Evolutionary conservation across 2,329 filamentous ascomycete genomes (phyloP), one percentile per base, ranked within the genome.

Genomic region (Bipolaris victoriae): DNA sequence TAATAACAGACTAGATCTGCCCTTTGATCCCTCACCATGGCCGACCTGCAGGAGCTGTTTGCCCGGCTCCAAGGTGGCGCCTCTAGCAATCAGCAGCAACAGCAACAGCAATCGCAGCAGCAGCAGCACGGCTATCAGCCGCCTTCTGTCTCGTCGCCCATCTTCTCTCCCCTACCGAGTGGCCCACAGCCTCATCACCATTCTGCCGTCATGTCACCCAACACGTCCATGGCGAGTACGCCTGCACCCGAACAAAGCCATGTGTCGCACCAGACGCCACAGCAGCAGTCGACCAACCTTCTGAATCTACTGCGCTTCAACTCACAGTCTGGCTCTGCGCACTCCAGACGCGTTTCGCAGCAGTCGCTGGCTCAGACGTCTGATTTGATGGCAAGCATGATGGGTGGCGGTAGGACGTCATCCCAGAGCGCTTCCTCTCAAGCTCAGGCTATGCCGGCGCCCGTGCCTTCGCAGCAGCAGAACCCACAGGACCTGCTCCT

Each of bases 401-500:
- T 84, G 71, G 78, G 45, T 36, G 45, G 79, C 43, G 82, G 81
- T 63, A 76, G 80, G 36, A 66, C 74, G 10, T 58, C 61, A 22
- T 65, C 69, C 10, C 73, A 77, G 41, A 69, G 75, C 29, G 73
- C 68, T 29, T 64, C 72, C 31, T 57, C 64, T 24, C 58, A 60
- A 31, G 66, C 67, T 45, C 71, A 67, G 49, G 65, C 69, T 18
- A 65, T 74, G 55, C 57, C 68, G n/a, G 60, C 70, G 36, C 63
- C 71, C 13, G 64, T 66, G 16, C 63, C 75, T 36, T 62, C 74
- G 45, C 89, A 50, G 11, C 55, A 57, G 55, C 55, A 57, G 44
- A 57, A 92, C 74, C 91, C 92, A 4, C 90, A 96, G 76, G 88
- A 94, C 62, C 90, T 95, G 71, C 82, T 99, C 46, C 86, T 98